Base-by-base conservation (phyloP, 495 filamentous ascomycete genomes). In the Friedmanniomyces endolithicus region DNA sequence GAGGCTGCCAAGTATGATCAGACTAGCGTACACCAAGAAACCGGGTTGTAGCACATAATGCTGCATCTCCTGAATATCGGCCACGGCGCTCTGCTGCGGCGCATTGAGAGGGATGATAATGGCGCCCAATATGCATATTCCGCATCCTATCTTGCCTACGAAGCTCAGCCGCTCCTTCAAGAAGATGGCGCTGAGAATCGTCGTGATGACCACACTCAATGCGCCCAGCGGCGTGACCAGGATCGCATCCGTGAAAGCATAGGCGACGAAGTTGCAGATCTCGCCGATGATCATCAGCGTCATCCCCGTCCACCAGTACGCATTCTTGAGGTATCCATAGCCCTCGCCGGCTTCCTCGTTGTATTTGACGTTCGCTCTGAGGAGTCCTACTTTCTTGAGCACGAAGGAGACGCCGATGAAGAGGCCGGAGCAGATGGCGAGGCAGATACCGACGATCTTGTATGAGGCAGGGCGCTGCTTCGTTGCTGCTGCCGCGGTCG, bases 401-500 rank as follows among this genome's bases (percentile, higher is more conserved):
- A 98, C 90, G 64, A 98, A 98, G 0, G 92, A 97, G 11, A 85
- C 76, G 12, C 92, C 94, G 65, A 98, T 98, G 68, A 98, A 97
- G 27, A 89, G 68, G 16, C 92, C 92, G 1, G 92, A 96, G 34
- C 82, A 79, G 57, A 96, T 78, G 6, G 92, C 92, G 27, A 98
- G 75, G 12, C 80, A 77, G 56, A 98, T 85, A 37, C 92, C 92
- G 60, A 98, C 77, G 33, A 83, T 81, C 67, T 97, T 98, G 77
- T 85, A 98, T 37, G 75, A 67, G 6, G 79, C 68, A 9, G 82
- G 82, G 17, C 78, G 75, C 12, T 41, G 33, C 16, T 55, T 34
- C 14, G 51, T 47, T 17, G 48, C 19, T 8, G 62, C 45, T 29
- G 65, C 65, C 41, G 48, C 51, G 31, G 53, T 58, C n/a, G 70